Evolutionary conservation across 306 rosid genomes (phyloP).

Genomic region (Quercus robur): DNA sequence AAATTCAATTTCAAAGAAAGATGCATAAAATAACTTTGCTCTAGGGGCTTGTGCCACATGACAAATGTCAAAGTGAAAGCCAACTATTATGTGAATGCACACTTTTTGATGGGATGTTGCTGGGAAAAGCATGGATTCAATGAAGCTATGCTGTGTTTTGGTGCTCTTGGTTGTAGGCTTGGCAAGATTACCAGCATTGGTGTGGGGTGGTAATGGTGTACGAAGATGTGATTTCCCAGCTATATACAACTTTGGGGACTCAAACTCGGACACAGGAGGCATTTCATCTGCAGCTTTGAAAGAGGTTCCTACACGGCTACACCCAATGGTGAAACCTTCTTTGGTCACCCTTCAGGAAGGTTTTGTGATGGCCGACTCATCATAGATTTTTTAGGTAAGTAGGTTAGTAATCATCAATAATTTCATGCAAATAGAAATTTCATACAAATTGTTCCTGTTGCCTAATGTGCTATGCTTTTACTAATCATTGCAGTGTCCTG

Average conservation of each 20-base stretch:
- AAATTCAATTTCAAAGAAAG: too few species aligned
- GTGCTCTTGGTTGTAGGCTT: conserved; percentile 19
- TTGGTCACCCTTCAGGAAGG: conserved; percentile 73
- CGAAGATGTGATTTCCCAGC: conserved; percentile 56
- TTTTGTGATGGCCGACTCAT: conserved; percentile 77
- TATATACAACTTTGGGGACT: conserved; percentile 85
- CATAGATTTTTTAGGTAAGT: conserved; percentile 60
- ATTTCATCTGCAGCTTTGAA: conserved; percentile 48
- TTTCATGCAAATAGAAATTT: neutral
- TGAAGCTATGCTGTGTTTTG: conserved; percentile 9
- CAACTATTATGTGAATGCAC: neutral
- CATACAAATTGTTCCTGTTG: neutral
- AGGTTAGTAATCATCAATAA: neutral
- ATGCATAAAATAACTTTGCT: too few species aligned
- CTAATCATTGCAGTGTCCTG: too few species aligned
- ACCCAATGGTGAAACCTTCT: conserved; percentile 82
- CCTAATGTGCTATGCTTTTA: neutral
- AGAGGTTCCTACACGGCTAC: conserved; percentile 19
- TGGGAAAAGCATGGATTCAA: neutral
- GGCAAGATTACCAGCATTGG: neutral
- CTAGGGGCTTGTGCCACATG: too few species aligned
- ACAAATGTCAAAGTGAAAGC: neutral
- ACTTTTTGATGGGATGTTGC: neutral
- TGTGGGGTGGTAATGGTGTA: conserved; percentile 7
- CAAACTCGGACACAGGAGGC: conserved; percentile 90